Percentiles rank a stretch among this genome's conserved stretches.
Evolutionary conservation across 2,329 filamentous ascomycete genomes (phyloP).

Genomic region (Magnaporthiopsis poae): DNA sequence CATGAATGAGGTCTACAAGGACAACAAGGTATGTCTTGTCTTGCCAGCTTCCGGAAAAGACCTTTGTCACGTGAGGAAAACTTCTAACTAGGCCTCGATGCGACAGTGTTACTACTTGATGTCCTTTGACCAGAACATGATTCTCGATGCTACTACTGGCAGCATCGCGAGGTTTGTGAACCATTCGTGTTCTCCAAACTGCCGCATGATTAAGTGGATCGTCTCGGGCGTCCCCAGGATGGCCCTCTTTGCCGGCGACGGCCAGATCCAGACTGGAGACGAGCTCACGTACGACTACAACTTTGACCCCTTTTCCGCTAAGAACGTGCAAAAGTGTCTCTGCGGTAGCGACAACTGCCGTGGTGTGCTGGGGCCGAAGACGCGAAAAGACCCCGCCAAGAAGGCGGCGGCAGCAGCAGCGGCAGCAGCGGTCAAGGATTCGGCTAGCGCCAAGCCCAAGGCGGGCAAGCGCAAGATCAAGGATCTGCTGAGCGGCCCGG

Average conservation of each 20-base stretch:
- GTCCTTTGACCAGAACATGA: constrained; percentile 97
- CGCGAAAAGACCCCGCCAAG: constrained; percentile 43
- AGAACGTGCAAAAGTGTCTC: constrained; percentile 58
- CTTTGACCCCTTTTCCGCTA: constrained; percentile 59
- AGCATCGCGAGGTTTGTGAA: constrained; percentile 97
- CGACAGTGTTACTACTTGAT: constrained; percentile 89
- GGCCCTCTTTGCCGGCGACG: constrained; percentile 87
- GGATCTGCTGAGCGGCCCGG: constrained; percentile 35
- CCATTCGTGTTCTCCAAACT: constrained; percentile 93
- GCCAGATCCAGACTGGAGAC: constrained; percentile 84
- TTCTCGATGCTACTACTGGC: constrained; percentile 91
- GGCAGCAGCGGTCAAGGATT: constrained; percentile 1
- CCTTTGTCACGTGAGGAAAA: not conserved
- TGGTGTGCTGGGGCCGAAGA: constrained; percentile 53
- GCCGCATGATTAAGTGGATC: constrained; percentile 95
- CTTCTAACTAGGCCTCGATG: not conserved
- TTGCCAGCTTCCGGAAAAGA: not conserved
- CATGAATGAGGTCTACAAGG: constrained; percentile 87
- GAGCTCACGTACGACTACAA: constrained; percentile 92
- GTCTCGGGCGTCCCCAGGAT: constrained; percentile 88
- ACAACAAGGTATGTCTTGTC: constrained; percentile 63
- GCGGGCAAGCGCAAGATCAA: constrained; percentile 48
- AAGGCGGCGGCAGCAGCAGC: constrained; percentile 20
- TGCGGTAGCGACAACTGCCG: constrained; percentile 56
- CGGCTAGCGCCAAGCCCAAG: constrained; percentile 30